Base-by-base conservation (phyloP, 257 asterid species). In the Henckelia pumila region DNA sequence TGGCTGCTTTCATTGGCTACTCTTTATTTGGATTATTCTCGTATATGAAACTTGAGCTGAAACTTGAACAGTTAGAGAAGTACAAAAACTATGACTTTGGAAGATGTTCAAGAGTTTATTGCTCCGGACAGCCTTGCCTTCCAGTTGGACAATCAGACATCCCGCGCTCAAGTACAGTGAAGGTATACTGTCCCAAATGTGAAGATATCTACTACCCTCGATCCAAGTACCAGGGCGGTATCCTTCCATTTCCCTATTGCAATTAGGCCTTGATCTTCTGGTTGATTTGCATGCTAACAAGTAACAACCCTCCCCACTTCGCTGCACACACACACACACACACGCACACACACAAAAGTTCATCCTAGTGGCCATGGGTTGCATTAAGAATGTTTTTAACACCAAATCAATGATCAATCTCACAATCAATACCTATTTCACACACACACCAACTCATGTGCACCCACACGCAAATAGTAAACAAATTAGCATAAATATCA, bases 31-130 rank as follows among this genome's bases (percentile, higher is more conserved):
- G 19, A 10, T 29, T 61, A 8, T 44, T 63, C 64, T 63, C 22
- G 25, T 64, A 59, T 71, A 73, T 44, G 69, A 71, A 32, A 37
- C 24, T 40, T 63, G 64, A 66, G 56, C 30, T 58, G 53, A 56
- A 55, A 9, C 22, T 73, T 73, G 44, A 77, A 59, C 92, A 91
- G 97, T 78, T 86, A 49, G 97, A 91, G 85, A 91, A 91, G 87
- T 90, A 84, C 80, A 90, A 90, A 73, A 90, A 75, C 83, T 90
- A 80, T 28, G 97, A 90, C 76, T 30, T 30, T 30, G 35, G 35
- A 30, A 6, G 35, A 30, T 30, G 35, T 30, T 9, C 35, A 7
- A 30, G 35, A 30, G 35, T 30, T 30, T 30, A 6, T 30, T 30
- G 35, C 35, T 30, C 35, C 1, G 35, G 35, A 30, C 35, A 30